phyloP scores from a whole-genome alignment of 345 rosid species.

The Brassica incana region DNA sequence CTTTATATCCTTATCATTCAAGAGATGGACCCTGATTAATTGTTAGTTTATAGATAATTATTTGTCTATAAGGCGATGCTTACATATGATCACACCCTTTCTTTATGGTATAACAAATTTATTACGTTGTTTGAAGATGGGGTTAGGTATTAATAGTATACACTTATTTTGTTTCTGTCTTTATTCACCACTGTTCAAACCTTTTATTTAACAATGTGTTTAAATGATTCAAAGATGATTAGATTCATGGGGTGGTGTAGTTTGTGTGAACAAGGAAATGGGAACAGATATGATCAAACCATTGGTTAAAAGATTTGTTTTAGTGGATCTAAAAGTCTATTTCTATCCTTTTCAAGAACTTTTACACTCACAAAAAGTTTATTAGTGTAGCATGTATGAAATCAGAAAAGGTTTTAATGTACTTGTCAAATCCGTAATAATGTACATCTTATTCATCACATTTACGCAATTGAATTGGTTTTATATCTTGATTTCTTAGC shows the following conservation, averaged over 20 bases:
- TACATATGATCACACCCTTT: conserved; percentile 43
- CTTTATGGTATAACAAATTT: conserved; percentile 8
- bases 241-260: conserved; percentile 30
- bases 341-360: conserved; percentile 19
- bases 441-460: conserved; percentile 13
- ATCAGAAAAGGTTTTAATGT: background rate
- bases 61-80: conserved; percentile 37
- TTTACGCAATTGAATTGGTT: background rate
- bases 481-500: background rate
- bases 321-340: conserved; percentile 20
- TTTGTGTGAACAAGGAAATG: conserved; percentile 25
- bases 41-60: conserved; percentile 19
- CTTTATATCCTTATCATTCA: conserved; percentile 34
- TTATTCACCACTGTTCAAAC: conserved; percentile 20
- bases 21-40: conserved; percentile 27
- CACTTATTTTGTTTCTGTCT: conserved; percentile 32
- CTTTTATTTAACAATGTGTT: conserved; percentile 1
- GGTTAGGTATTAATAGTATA: conserved; percentile 37
- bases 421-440: background rate
- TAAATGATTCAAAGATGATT: conserved; percentile 38
- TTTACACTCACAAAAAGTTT: conserved; percentile 24
- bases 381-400: conserved; percentile 7
- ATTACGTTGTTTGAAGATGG: conserved; percentile 20
- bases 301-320: conserved; percentile 4
- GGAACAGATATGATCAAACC: conserved; percentile 8